Base-by-base conservation (phyloP, 345 rosid species). In the Corchorus capsularis region DNA sequence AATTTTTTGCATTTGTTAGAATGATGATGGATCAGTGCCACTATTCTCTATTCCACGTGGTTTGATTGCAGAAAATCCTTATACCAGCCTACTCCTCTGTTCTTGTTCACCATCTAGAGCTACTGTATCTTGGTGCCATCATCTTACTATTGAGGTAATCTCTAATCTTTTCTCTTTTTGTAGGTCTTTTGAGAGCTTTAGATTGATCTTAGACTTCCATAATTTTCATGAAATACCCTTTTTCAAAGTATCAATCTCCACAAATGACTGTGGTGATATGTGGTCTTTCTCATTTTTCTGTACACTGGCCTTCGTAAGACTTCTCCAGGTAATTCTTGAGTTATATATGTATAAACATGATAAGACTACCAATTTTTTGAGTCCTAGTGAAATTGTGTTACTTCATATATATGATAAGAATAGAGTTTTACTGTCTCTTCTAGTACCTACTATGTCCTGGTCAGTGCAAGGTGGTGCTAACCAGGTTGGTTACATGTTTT, bases 31-130 rank as follows among this genome's bases (percentile, higher is more conserved):
- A 56, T 79, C 92, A 67, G 97, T 88, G 73, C 98, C 99, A 0
- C 79, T 79, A 17, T 87, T 87, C 82, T 87, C 98, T 3, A 79
- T 81, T 78, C 98, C 99, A 46, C 93, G 94, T 63, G 80, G 91
- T 82, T 79, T 74, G 74, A 95, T 95, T 71, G 94, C 98, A 55
- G 97, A 95, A 90, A 95, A 95, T 86, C 97, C 98, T 77, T 95
- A 79, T 81, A 88, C 99, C 76, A 95, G 93, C 78, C 84, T 95
- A 76, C 94, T 95, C 39, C 59, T 91, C 73, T 91, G 97, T 79
- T 90, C 93, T 62, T 85, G 83, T 78, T 69, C 79, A 16, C 88
- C 86, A 7, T 79, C 89, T 81, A 82, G 77, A 82, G 88, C 84
- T 75, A 87, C 90, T 27, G 66, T 80, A 83, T 80, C 89, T n/a